Conservation (phyloP, 2,329 filamentous ascomycete genomes). For the Aureobasidium musti region DNA sequence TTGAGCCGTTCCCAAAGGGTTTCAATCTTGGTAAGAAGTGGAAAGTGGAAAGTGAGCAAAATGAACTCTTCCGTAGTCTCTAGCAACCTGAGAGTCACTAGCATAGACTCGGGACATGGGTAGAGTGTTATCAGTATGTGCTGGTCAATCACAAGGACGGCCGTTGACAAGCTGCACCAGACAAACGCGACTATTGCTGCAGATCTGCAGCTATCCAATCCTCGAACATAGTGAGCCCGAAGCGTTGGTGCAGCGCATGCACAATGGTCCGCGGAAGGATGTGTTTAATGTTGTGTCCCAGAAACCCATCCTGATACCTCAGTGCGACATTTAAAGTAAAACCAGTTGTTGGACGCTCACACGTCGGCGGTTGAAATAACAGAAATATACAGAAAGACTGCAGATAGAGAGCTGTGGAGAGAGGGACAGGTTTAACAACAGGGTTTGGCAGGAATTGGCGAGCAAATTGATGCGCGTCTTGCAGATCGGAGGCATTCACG, state of each 20-base stretch:
- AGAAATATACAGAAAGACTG: not conserved
- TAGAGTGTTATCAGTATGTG: not conserved
- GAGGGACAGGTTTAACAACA: not conserved
- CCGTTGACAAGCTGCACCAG: slow-evolving; percentile 11
- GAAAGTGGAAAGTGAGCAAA: too few species aligned
- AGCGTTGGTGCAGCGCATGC: not conserved
- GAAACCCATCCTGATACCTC: not conserved
- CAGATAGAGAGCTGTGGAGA: not conserved
- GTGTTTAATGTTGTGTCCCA: not conserved
- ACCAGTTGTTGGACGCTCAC: not conserved
- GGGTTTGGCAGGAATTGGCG: slow-evolving; percentile 22
- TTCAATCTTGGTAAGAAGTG: not conserved
- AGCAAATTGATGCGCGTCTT: not conserved
- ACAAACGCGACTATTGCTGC: slow-evolving; percentile 12
- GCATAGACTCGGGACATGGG: not conserved
- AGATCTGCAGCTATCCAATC: slow-evolving; percentile 19
- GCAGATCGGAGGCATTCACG: not conserved
- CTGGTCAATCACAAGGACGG: slow-evolving; percentile 3
- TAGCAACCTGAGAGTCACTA: not conserved
- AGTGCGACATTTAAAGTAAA: not conserved
- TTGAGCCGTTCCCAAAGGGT: too few species aligned
- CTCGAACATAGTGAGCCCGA: slow-evolving; percentile 1
- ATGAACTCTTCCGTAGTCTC: too few species aligned
- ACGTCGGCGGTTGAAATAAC: not conserved
- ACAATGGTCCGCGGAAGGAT: slow-evolving; percentile 16